Conservation (phyloP, 805 yeast genomes). For the Cyberlindnera japonica region DNA sequence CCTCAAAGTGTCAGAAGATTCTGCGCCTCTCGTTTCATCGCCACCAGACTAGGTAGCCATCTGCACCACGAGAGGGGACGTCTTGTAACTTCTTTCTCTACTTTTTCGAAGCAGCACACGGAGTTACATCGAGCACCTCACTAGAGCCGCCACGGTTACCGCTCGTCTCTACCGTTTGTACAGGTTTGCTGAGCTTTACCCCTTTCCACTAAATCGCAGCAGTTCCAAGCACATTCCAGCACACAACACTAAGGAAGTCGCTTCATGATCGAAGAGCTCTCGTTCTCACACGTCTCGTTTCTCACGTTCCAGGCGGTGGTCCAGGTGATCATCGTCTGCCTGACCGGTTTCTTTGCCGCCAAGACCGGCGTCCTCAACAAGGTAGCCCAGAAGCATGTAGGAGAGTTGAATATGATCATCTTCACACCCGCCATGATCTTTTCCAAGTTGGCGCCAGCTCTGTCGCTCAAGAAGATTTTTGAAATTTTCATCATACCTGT, state of each 20-base stretch:
- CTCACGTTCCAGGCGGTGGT: slow-evolving; percentile 88
- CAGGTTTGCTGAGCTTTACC: too few relatives aligned
- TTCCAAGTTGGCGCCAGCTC: slow-evolving; percentile 63
- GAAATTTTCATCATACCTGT: slow-evolving; percentile 85
- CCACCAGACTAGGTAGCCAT: too few relatives aligned
- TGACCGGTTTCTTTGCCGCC: slow-evolving; percentile 86
- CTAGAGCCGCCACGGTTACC: too few relatives aligned
- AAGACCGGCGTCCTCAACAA: slow-evolving; percentile 64
- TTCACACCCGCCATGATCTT: slow-evolving; percentile 96
- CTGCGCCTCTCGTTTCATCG: too few relatives aligned
- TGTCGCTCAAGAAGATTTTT: slow-evolving; percentile 70
- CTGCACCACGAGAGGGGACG: too few relatives aligned
- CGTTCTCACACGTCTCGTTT: slow-evolving; percentile 35
- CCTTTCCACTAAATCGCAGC: background rate
- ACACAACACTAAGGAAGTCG: background rate
- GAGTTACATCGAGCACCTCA: too few relatives aligned
- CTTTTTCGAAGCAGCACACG: too few relatives aligned
- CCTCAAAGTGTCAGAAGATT: too few relatives aligned
- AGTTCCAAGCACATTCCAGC: background rate
- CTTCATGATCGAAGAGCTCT: slow-evolving; percentile 17
- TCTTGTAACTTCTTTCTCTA: too few relatives aligned
- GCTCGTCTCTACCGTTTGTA: too few relatives aligned
- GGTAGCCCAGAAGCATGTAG: slow-evolving; percentile 71
- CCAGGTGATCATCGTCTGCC: slow-evolving; percentile 82
- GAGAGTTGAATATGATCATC: slow-evolving; percentile 78